Conservation (phyloP, 495 filamentous ascomycete genomes). For the Elaphomyces granulatus region DNA sequence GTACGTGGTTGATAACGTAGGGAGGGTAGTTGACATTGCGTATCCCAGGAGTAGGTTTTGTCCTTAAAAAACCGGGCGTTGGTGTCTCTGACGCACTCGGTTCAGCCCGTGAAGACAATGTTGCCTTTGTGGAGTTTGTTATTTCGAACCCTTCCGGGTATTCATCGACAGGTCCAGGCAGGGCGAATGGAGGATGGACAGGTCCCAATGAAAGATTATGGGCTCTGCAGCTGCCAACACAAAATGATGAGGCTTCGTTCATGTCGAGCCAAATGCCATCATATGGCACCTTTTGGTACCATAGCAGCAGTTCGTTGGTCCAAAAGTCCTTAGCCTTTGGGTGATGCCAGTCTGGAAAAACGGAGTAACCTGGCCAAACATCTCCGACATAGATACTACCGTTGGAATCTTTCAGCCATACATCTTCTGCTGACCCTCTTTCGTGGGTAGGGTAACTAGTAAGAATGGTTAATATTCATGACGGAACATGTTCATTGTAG, state of each 20-base stretch:
- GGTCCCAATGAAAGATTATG: conserved; percentile 55
- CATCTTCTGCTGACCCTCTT: conserved; percentile 46
- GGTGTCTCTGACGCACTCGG: too few relatives aligned
- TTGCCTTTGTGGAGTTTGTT: conserved; percentile 59
- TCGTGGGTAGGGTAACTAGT: conserved; percentile 45
- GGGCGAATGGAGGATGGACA: conserved; percentile 48
- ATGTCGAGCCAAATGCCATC: conserved; percentile 53
- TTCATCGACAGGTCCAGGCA: conserved; percentile 47
- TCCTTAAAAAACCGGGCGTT: conserved; percentile 36
- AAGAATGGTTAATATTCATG: not conserved
- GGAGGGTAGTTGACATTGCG: conserved; percentile 69
- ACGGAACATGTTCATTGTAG: too few relatives aligned
- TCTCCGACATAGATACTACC: conserved; percentile 46
- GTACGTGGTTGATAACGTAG: conserved; percentile 68
- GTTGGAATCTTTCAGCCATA: conserved; percentile 50
- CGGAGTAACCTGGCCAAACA: conserved; percentile 54
- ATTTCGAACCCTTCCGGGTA: conserved; percentile 62
- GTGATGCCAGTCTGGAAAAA: conserved; percentile 50
- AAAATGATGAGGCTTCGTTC: conserved; percentile 63
- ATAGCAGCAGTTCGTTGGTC: conserved; percentile 49
- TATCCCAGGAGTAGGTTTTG: conserved; percentile 50
- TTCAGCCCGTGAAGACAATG: too few relatives aligned
- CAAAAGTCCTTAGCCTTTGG: conserved; percentile 51
- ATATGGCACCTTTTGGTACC: conserved; percentile 42
- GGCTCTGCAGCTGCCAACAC: conserved; percentile 62